Base-by-base conservation (phyloP, 345 rosid species). In the Pseudoturritis turrita region DNA sequence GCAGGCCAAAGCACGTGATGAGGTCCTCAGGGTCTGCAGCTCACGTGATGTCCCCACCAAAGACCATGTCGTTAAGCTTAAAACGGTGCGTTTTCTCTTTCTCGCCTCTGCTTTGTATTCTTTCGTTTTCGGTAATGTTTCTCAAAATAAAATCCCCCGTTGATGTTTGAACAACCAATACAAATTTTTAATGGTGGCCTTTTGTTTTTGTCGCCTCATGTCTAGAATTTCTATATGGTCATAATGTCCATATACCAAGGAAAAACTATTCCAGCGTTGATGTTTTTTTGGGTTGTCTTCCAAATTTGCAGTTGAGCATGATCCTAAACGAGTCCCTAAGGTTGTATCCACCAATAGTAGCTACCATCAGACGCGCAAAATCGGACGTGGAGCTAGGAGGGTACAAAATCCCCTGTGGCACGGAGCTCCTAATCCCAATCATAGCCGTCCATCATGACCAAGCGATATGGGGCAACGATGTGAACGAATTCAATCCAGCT, bases 1-100 rank as follows among this genome's bases (percentile, higher is more conserved):
- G 97, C 97, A 91, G 82, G 87, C 74, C 77, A 85, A 71, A 77
- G 85, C 95, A 77, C 93, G 96, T 81, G 89, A 89, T 62, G 96
- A 88, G 83, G 89, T 88, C 31, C 71, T 85, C 28, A 78, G 72
- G 80, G 90, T 86, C 78, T 91, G 93, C 64, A 93, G 93, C 62
- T 71, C 91, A 85, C 89, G 88, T 89, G 91, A 85, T 76, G 50
- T 77, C 62, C 91, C 91, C 82, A 78, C 86, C 23, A 86, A 83
- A 35, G 89, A 89, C 78, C 83, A 89, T 68, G 80, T 89, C 77
- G 86, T 78, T 65, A 89, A 89, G 82, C 88, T 89, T 31, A 86
- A 86, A 85, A 86, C 87, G 86, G 95, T 89, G 84, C 52, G 66
- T 50, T 44, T 45, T 31, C 49, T 59, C 63, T 53, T 5, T 62